Evolutionary conservation across 371 early-diverging fungal genomes (phyloP).

Genomic region (Mortierella sp.): DNA sequence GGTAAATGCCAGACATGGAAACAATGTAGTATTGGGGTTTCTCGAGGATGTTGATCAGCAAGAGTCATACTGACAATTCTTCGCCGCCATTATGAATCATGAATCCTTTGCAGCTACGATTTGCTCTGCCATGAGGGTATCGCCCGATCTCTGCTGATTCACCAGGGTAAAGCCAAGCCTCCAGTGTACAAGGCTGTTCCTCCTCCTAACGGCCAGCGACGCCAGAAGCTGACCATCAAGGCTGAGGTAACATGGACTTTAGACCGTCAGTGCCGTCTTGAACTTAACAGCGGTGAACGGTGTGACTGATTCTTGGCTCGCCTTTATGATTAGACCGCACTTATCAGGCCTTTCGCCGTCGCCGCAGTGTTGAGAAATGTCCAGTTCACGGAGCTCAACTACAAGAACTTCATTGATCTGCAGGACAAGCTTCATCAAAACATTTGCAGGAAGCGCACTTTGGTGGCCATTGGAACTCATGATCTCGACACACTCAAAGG

Average conservation of each 20-base stretch:
- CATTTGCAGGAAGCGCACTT: constrained; percentile 96
- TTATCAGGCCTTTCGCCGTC: constrained; percentile 91
- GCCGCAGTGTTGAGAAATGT: constrained; percentile 95
- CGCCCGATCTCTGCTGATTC: constrained; percentile 86
- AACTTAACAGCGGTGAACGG: too few species aligned
- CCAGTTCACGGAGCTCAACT: constrained; percentile 83
- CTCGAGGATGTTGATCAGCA: too few species aligned
- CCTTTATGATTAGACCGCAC: constrained; percentile 61
- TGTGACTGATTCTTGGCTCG: too few species aligned
- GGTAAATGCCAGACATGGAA: constrained; percentile 64
- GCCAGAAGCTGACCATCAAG: constrained; percentile 75
- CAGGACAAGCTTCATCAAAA: constrained; percentile 99
- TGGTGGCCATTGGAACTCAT: constrained; percentile 99
- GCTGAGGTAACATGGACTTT: constrained; percentile 71
- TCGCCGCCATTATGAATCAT: background rate
- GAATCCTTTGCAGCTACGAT: constrained; percentile 78
- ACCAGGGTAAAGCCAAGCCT: constrained; percentile 73
- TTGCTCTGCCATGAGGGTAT: constrained; percentile 96
- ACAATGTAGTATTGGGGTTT: too few species aligned
- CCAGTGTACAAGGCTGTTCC: constrained; percentile 71
- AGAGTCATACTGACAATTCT: too few species aligned
- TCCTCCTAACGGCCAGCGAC: constrained; percentile 66
- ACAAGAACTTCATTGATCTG: constrained; percentile 97
- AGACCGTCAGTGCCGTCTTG: too few species aligned
- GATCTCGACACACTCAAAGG: constrained; percentile 96